phyloP scores from a whole-genome alignment of 78 protist genomes.

The Diacronema lutheri region DNA sequence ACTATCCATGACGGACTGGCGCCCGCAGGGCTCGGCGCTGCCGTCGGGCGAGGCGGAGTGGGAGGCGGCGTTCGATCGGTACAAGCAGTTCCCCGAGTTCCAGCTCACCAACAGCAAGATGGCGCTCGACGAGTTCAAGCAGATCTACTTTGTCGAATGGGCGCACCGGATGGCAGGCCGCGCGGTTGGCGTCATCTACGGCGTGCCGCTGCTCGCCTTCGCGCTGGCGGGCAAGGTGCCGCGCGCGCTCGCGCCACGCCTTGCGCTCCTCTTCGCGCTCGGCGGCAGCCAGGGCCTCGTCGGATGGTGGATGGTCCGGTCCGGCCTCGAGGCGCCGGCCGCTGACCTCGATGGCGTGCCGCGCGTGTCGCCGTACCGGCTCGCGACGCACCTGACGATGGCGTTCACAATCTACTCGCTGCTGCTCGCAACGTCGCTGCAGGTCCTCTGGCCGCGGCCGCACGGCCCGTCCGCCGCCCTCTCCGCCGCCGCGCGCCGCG shows the following conservation, averaged over 20 bases:
- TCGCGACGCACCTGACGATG: conserved; percentile 79
- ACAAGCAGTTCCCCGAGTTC: conserved; percentile 82
- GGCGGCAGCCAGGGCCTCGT: conserved; percentile 71
- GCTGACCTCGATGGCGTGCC: conserved; percentile 43
- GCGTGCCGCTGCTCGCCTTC: conserved; percentile 68
- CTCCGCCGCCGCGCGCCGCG: neutral
- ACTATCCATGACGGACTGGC: conserved; percentile 83
- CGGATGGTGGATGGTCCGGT: conserved; percentile 94
- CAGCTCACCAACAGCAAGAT: conserved; percentile 42
- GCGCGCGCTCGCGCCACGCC: neutral
- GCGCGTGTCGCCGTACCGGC: conserved; percentile 81
- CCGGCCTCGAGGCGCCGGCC: conserved; percentile 76
- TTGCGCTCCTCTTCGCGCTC: neutral
- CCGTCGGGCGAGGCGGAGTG: conserved; percentile 70
- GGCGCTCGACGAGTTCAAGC: conserved; percentile 76
- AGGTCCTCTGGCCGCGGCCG: neutral
- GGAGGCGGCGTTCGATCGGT: conserved; percentile 83
- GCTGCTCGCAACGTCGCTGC: neutral
- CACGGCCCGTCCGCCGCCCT: no score
- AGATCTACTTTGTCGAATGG: conserved; percentile 85
- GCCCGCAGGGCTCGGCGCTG: conserved; percentile 53
- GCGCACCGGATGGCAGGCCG: conserved; percentile 79
- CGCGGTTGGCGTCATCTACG: conserved; percentile 76
- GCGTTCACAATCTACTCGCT: conserved; percentile 73
- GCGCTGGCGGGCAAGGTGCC: conserved; percentile 40